phyloP scores from a whole-genome alignment of 441 rosid genomes.

The Populus hybrid region DNA sequence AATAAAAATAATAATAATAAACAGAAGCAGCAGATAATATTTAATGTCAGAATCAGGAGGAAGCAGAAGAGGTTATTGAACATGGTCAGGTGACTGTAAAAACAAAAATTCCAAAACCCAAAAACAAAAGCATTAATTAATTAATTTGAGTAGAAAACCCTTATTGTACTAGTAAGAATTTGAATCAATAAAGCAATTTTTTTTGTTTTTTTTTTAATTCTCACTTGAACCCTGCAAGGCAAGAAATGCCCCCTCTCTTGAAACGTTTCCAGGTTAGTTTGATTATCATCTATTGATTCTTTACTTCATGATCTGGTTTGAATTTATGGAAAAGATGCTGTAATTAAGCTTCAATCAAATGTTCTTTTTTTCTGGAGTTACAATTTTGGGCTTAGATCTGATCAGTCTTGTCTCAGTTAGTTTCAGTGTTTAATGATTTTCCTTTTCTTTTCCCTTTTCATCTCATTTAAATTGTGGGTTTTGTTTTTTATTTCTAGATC shows the following conservation, averaged over 20 bases:
- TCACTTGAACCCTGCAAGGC: slow-evolving; percentile 10
- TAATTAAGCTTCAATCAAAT: neutral
- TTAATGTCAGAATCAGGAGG: slow-evolving; percentile 3
- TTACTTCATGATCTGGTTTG: slow-evolving; percentile 17
- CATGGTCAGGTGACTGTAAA: slow-evolving; percentile 25
- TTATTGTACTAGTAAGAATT: neutral
- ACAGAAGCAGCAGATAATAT: neutral
- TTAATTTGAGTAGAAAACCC: neutral
- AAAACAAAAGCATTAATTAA: neutral
- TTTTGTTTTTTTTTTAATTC: neutral
- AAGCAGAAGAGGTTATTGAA: slow-evolving; percentile 12
- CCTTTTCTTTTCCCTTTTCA: neutral
- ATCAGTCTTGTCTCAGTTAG: slow-evolving; percentile 13
- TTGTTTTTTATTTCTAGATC: slow-evolving; percentile 3
- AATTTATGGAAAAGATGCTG: neutral
- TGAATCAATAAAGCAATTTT: neutral
- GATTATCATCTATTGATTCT: neutral
- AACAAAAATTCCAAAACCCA: neutral
- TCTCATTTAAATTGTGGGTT: neutral
- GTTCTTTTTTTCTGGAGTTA: neutral
- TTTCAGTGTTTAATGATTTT: neutral
- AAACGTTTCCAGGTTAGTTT: slow-evolving; percentile 41
- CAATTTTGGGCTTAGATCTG: slow-evolving; percentile 38
- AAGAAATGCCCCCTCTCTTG: slow-evolving; percentile 30
- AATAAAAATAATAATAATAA: neutral